Evolutionary conservation across 108 stramenopile genomes (phyloP), one percentile per base, ranked within the genome.

Genomic region (Cyclotella sp.): DNA sequence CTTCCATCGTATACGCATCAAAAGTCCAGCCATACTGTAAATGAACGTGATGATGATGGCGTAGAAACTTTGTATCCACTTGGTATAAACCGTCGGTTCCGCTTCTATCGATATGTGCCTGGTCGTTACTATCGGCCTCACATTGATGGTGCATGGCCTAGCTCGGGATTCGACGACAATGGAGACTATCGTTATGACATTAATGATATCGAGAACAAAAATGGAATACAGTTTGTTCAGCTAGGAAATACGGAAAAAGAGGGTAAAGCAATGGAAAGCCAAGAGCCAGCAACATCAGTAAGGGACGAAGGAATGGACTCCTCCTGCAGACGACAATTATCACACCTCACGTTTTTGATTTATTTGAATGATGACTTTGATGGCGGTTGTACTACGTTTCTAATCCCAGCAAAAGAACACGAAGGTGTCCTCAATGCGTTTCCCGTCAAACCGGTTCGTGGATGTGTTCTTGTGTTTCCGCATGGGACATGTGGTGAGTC

Each of bases 71-170:
- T 73, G 9, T 14, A 68, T 26, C 67, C 77, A 26, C 53, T 59
- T 62, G 88, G 87, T 14, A 60, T 91, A 21, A 91, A 91, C 71
- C 69, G 74, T 19, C 68, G 88, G 14, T 91, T 88, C 84, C 62
- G 90, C 26, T 79, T 87, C 30, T 91, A 84, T 73, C 78, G 85
- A 27, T 91, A 91, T 59, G 77, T 72, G 7, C 71, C 82, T 34
- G 80, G 67, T 9, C 69, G 77, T 41, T 77, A 85, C 41, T 91
- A 89, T 70, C 77, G 90, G 54, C 88, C 88, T 18, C 90, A 91
- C 64, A 82, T 89, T 13, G 90, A 91, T 80, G 90, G 90, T 30
- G 78, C 85, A 12, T 91, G 90, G 90, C 86, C 88, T 13, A 76
- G 47, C 22, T 78, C 78, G 39, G 76, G 80, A 4, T 65, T 87